Evolutionary conservation across 2,329 filamentous ascomycete genomes (phyloP).

Genomic region (Neospermospora avenae): DNA sequence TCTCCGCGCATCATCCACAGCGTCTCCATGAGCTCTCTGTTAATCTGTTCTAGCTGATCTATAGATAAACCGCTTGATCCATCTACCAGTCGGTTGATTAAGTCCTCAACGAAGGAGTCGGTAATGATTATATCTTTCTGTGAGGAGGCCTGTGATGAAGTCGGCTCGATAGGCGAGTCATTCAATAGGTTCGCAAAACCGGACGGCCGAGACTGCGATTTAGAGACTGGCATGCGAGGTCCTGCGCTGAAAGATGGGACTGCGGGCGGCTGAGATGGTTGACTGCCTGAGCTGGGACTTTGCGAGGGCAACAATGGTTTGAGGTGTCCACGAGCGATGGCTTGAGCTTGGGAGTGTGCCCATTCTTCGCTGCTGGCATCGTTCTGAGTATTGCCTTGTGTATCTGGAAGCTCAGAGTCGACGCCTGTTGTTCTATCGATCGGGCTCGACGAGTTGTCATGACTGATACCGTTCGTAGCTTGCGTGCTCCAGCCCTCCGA

Average conservation of each 20-base stretch:
- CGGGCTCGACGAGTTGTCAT: constrained; percentile 32
- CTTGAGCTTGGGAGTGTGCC: constrained; percentile 57
- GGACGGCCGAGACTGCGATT: constrained; percentile 27
- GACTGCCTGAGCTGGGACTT: constrained; percentile 32
- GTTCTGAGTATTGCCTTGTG: constrained; percentile 35
- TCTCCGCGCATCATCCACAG: constrained; percentile 78
- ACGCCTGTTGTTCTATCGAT: constrained; percentile 21
- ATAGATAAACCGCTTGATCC: constrained; percentile 49
- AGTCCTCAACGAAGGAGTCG: constrained; percentile 35
- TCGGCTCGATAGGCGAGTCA: constrained; percentile 31
- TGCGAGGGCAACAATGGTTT: constrained; percentile 27
- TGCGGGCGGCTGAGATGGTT: constrained; percentile 32
- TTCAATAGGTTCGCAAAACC: constrained; percentile 33
- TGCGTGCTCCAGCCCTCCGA: constrained; percentile 68
- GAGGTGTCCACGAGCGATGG: constrained; percentile 41
- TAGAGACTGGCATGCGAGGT: constrained; percentile 25
- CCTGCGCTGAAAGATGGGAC: constrained; percentile 40
- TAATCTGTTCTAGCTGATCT: constrained; percentile 93
- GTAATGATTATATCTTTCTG: constrained; percentile 39
- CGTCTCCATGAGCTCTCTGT: constrained; percentile 83
- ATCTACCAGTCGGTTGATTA: constrained; percentile 26
- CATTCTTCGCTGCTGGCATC: constrained; percentile 53
- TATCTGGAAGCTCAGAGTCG: constrained; percentile 49
- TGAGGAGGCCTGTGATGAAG: constrained; percentile 29
- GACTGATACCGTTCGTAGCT: constrained; percentile 60